Evolutionary conservation across 768 basidiomycete genomes (phyloP), one percentile per base, ranked within the genome.

Genomic region (Gautieria morchelliformis): DNA sequence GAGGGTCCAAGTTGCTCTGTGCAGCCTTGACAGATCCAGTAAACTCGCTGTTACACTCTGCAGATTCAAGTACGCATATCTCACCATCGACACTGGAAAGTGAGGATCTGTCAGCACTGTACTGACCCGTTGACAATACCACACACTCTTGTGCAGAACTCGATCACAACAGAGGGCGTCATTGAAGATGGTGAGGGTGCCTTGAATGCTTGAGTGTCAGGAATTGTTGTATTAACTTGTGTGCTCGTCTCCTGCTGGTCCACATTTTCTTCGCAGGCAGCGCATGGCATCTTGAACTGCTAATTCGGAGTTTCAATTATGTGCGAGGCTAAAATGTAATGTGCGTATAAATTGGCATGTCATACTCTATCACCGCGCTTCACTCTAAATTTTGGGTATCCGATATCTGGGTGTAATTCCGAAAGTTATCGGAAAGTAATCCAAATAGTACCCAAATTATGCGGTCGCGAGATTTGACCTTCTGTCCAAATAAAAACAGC

Each of bases 1-100:
- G 60, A 90, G 87, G n/a, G 85, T 79, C 94, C 94, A 97, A 11
- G 82, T 84, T 33, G 94, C 93, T 63, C 93, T 80, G 63, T 94
- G 93, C 40, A 93, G 78, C 93, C 93, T 94, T 65, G 35, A 47
- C 24, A 39, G 45, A 61, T 39, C 51, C 20, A 55, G 40, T 24
- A 63, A 27, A 22, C 51, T 37, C 24, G 48, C 19, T 46, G 45
- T 20, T 46, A 17, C 10, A n/a, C 30, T 49, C 47, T 44, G 10
- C 22, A 5, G 17, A 45, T 19, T 46, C 59, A 11, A n/a, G n/a
- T 30, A 27, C 27, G n/a, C 32, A 20, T 53, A n/a, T 58, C 79
- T 67, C 67, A 89, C 89, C 89, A 93, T 69, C 87, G 85, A 69
- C 91, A 92, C 86, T 89, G 51, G 20, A 60, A 22, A 27, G 45